Evolutionary conservation across 78 protist genomes (phyloP), one percentile per base, ranked within the genome.

Genomic region (Dictyostelium brefeldianum): DNA sequence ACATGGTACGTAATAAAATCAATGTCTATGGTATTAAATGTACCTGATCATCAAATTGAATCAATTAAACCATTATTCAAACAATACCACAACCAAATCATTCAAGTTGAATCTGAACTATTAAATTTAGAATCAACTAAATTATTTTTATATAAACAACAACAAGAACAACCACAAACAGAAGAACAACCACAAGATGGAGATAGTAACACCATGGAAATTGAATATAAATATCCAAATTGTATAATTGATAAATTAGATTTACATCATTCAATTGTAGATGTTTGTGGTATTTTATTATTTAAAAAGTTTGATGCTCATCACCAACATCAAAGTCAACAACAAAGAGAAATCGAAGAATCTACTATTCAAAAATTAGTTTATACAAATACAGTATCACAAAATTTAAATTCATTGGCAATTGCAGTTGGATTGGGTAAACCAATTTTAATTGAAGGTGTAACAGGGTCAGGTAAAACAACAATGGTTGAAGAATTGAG

Each of bases 381-480:
- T 64, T 70, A 90, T 54, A 97, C 96, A 29, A 75, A 9, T 6
- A 96, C 98, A 11, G 94, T 96, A 11, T 41, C 46, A 4, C 62
- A 77, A 27, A 97, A 97, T 80, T 51, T 97, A 69, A 90, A 83
- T 54, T 73, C 82, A 29, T 90, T 96, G 20, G 98, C 97, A n/a
- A 78, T 94, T 78, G 97, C 97, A 8, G 53, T 96, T 20, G 78
- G 95, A 9, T 96, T 89, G 25, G 94, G 96, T 14, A 43, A 50
- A 70, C 97, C 99, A 20, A 84, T 98, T 18, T 87, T 98, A 74
- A 79, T 98, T 18, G 90, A 78, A 73, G 99, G 99, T 11, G 90
- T 82, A 17, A 81, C 99, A 0, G 99, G 99, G 15, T 46, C 95
- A 6, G 99, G 99, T 73, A 98, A 98, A 80, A 97, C 98, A 9